Percentiles rank a stretch among this genome's conserved stretches.
Evolutionary conservation across 2,329 filamentous ascomycete genomes (phyloP).

Genomic region (Beauveria scarabaeidicola): DNA sequence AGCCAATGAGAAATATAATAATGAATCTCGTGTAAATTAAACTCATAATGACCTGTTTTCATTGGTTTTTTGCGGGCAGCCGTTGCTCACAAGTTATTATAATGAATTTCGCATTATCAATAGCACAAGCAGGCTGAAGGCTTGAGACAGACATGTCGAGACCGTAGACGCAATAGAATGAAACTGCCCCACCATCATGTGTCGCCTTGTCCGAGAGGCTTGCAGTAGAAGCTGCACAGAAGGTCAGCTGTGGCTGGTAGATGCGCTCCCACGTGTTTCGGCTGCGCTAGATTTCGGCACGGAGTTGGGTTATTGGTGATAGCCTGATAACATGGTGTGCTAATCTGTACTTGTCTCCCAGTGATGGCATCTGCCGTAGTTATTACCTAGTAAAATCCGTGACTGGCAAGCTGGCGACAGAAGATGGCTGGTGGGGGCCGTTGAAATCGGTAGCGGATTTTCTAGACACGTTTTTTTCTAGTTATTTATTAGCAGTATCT

Average conservation of each 20-base stretch:
- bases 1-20: neutral
- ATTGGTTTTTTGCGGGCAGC: neutral
- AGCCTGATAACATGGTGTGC: no score
- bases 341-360: no score
- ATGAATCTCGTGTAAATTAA: neutral
- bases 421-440: no score
- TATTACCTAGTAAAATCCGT: no score
- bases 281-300: neutral
- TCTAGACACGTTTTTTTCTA: no score
- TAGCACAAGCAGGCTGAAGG: neutral
- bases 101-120: neutral
- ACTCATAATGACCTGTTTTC: neutral
- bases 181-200: neutral
- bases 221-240: neutral
- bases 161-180: slow-evolving; percentile 5
- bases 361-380: no score
- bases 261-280: neutral
- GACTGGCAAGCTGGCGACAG: no score
- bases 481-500: no score
- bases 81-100: neutral
- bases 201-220: neutral
- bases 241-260: neutral
- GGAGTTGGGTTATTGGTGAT: neutral
- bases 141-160: neutral
- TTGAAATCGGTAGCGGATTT: no score